phyloP scores from a whole-genome alignment of 345 rosid genomes.

The Carallia pectinifolia region DNA sequence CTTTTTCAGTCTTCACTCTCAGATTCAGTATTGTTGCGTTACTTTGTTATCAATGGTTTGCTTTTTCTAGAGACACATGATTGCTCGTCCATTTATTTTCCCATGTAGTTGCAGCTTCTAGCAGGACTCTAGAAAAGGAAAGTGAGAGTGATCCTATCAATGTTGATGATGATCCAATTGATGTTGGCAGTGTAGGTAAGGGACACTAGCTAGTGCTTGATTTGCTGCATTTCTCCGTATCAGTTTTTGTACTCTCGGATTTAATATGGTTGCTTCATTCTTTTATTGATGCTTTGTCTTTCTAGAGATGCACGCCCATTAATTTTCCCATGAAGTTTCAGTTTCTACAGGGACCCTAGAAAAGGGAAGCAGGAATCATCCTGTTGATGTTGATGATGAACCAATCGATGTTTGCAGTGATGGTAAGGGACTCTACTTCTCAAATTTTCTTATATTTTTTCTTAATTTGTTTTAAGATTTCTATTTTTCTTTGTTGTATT shows the following conservation, averaged over 20 bases:
- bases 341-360: neutral
- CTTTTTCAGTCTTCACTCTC: neutral
- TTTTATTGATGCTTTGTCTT: neutral
- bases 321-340: conserved; percentile 23
- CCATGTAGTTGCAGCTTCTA: conserved; percentile 22
- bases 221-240: neutral
- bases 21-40: neutral
- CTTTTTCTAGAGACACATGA: neutral
- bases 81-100: neutral
- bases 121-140: conserved; percentile 1
- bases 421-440: conserved; percentile 8
- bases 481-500: neutral
- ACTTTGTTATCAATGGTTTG: conserved; percentile 3
- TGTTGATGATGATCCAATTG: conserved; percentile 19
- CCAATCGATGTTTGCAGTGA: conserved; percentile 23
- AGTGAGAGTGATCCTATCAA: conserved; percentile 12
- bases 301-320: neutral
- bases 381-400: conserved; percentile 14
- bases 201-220: neutral
- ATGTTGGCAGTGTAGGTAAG: conserved; percentile 28
- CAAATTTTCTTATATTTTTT: neutral
- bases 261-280: neutral
- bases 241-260: neutral
- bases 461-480: neutral
- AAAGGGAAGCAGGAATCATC: conserved; percentile 10